Base-by-base conservation (phyloP, 1,284 basidiomycete species). In the Hypsizygus ulmarius region DNA sequence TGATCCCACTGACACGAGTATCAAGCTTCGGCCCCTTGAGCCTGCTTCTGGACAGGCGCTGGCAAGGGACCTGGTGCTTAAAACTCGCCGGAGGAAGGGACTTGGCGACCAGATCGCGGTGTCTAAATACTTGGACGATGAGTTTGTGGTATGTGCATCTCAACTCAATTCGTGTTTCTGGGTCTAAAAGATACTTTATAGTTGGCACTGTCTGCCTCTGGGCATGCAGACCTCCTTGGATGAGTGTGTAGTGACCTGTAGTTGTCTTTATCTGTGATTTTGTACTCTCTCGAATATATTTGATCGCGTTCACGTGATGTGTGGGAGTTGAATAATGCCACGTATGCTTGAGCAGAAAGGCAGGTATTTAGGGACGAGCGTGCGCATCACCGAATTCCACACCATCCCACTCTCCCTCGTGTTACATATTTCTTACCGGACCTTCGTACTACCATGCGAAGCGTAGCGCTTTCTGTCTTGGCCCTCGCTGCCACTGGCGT, bases 11-110 rank as follows among this genome's bases (percentile, higher is more conserved):
- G 97, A 99, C 72, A 92, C 88, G 54, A 89, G 84, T 55, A 95
- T 99, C 69, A 91, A 93, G 68, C 82, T 99, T 51, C 81, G 95
- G 52, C 96, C 97, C 48, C 75, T 99, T 50, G 97, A 99, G 67
- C 97, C 97, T 43, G 97, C 97, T 19, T 93, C 93, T 39, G 93
- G 95, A 9, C 92, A 98, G 65, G 89, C 88, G 18, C 74, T 95
- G 35, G 91, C 93, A 43, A 74, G 93, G 57, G 97, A 99, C 71
- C 79, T 99, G 47, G 92, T 97, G 39, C 75, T 99, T 47, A 99
- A 99, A 74, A 98, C 95, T 34, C 82, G 97, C 57, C 79, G 97
- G 69, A 79, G 97, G 63, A 99, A 99, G 68, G 95, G 95, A 16
- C 78, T 97, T 40, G 91, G 90, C 33, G 93, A 96, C 67, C 89